Conservation (phyloP, 257 asterid species). For the Solanum medicagineum region DNA sequence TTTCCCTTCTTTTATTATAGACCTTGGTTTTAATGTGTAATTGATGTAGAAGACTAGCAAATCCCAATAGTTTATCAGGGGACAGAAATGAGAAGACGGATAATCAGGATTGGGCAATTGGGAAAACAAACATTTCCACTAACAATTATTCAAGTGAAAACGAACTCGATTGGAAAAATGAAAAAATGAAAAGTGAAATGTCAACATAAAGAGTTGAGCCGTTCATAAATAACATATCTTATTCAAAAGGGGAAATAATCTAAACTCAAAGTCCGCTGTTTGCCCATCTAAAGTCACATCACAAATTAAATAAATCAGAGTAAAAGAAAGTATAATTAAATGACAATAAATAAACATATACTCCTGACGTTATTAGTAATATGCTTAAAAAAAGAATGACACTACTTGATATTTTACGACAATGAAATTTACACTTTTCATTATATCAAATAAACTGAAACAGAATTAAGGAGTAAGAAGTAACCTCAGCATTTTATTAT, state of each 20-base stretch:
- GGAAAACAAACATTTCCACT: neutral
- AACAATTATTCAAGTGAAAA: neutral
- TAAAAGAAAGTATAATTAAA: neutral
- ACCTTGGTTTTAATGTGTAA: neutral
- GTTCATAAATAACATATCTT: neutral
- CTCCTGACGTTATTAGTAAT: neutral
- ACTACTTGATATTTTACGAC: neutral
- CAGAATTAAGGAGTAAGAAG: neutral
- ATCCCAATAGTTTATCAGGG: neutral
- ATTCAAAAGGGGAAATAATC: neutral
- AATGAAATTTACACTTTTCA: neutral
- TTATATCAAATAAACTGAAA: neutral
- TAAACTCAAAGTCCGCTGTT: neutral
- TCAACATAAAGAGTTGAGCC: neutral
- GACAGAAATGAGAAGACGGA: neutral
- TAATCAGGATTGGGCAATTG: neutral
- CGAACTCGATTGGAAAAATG: neutral
- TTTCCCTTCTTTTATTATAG: too few species aligned
- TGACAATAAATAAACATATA: neutral
- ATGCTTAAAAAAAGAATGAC: neutral
- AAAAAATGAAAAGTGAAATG: neutral
- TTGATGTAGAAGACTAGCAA: neutral
- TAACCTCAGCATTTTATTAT: too few species aligned
- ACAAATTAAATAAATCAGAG: neutral
- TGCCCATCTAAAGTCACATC: neutral